These are phyloP conservation scores for Emmonsia crescens DNA, from an alignment of 2,329 filamentous ascomycete genomes.

Conservation along the genomic window DNA sequence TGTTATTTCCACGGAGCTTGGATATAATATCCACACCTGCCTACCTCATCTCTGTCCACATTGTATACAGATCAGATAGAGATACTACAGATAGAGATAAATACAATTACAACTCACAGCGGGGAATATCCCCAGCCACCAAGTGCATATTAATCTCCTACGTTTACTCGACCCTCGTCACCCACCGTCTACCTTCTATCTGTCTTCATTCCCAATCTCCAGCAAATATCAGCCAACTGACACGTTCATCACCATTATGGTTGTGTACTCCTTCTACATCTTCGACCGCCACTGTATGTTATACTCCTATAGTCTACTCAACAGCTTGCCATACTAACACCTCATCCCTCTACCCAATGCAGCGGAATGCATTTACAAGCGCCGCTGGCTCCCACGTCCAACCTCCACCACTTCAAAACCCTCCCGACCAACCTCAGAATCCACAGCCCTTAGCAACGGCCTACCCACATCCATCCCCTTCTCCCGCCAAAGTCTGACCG, in stretches of 20 bases:
- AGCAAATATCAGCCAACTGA: slow-evolving; percentile 5
- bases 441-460: slow-evolving; percentile 36
- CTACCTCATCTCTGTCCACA: too few species aligned
- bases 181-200: neutral
- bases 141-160: neutral
- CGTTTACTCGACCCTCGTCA: neutral
- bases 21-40: neutral
- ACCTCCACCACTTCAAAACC: slow-evolving; percentile 36
- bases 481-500: slow-evolving; percentile 21
- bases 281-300: slow-evolving; percentile 90
- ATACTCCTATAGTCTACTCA: neutral
- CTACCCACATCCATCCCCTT: slow-evolving; percentile 28
- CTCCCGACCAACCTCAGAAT: slow-evolving; percentile 11
- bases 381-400: slow-evolving; percentile 61
- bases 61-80: too few species aligned
- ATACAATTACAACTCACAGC: neutral
- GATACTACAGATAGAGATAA: neutral
- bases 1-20: neutral
- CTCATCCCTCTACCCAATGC: slow-evolving; percentile 7
- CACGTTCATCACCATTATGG: slow-evolving; percentile 46
- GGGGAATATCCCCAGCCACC: neutral
- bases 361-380: slow-evolving; percentile 97
- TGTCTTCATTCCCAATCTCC: neutral
- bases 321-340: neutral
- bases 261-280: slow-evolving; percentile 96